Evolutionary conservation across 2,329 filamentous ascomycete genomes (phyloP), one percentile per base, ranked within the genome.

Genomic region (Alternaria gansuensis): DNA sequence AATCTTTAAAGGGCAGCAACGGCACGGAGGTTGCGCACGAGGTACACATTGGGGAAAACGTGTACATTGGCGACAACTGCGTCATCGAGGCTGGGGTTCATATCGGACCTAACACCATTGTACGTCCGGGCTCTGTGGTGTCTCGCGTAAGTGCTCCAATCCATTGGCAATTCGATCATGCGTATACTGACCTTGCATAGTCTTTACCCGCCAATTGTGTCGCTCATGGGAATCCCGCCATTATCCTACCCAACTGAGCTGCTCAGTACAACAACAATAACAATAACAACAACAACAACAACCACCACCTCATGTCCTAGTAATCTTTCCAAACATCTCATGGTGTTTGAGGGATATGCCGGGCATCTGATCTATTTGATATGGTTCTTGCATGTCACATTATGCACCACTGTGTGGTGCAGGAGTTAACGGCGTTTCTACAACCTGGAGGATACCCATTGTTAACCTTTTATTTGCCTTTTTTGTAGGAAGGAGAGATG

Each of bases 21-120:
- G 91, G 90, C 33, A 85, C 86, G 6, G 89, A 91, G 71, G 78
- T 88, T 57, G 93, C 91, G 13, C 86, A 87, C 31, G 82, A 84
- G 17, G 89, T 98, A 54, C 84, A 83, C 33, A 94, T 98, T 62
- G 91, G 92, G 64, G 87, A 87, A 60, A 87, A 90, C 66, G 88
- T 87, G 68, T 87, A 84, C 75, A 86, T 91, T 69, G 88, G 87
- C 40, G 84, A 85, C 5, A 82, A 84, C 54, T 86, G 84, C 54
- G 85, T 83, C 3, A 88, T 91, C 62, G 80, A 84, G 68, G 81
- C 84, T n/a, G 84, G 83, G 14, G 77, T 83, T 8, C 82, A 77
- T 23, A 84, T 87, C 51, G 82, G 83, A 9, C 82, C 81, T 51
- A 83, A 83, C 26, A 81, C 83, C 36, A 83, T 82, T 14, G 78